Base-by-base conservation (phyloP, 2,329 filamentous ascomycete species). In the Alternaria infectoria region DNA sequence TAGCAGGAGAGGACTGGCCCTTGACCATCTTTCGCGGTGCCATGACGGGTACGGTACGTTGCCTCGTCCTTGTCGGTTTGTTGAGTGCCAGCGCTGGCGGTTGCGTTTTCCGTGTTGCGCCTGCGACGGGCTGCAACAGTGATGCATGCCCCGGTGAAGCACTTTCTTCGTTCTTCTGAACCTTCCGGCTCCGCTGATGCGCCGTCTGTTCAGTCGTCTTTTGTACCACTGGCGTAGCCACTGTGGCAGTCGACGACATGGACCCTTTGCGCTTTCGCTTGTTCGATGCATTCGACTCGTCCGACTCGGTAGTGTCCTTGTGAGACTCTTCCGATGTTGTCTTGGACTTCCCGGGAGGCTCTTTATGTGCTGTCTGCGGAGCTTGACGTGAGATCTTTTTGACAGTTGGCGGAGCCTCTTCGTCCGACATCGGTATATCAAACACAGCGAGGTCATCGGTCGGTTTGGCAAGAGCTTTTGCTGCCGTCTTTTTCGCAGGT, bases 1-100 rank as follows among this genome's bases (percentile, higher is more conserved):
- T 70, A 21, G 75, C 78, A 36, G 77, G 77, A 13, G 78, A 78
- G 11, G 77, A 79, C 23, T 75, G 69, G 0, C 73, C 73, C 57
- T 79, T 79, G 3, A 43, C 17, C 6, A 77, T 64, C 17, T 63
- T 25, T 11, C 69, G 49, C 52, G 57, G 68, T 19, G 67, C 28
- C 11, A 66, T 23, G 21, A 65, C 63, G 13, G 73, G 70, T n/a
- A 65, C 63, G 21, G 73, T 74, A 19, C 71, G 69, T 30, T 64
- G 59, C 44, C 69, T 72, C 32, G 76, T 76, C 36, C 74, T 69
- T 52, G 59, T 75, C 13, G 75, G 70, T 54, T 76, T 77, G 40
- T 72, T 71, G 44, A 69, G 61, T 11, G 43, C 30, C 15, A 62
- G 43, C 9, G 65, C 65, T 43, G 28, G 36, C 25, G 49, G 23